Evolutionary conservation across 148 eudicot genomes (phyloP).

Genomic region (Chenopodium quinoa): DNA sequence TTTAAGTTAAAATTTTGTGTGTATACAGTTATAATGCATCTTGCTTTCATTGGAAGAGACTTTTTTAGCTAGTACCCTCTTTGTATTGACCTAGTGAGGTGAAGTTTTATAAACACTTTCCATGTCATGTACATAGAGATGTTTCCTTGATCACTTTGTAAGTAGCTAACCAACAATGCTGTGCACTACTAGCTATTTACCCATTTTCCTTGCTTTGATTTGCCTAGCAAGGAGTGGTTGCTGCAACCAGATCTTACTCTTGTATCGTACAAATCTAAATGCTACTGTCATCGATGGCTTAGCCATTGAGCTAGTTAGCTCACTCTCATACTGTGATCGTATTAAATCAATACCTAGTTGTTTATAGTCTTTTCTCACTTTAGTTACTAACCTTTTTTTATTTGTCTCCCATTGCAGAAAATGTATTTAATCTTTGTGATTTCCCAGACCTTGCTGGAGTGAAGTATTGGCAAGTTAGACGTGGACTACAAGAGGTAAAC

Average conservation of each 20-base stretch:
- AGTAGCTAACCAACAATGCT: neutral
- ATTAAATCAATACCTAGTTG: neutral
- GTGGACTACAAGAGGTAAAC: conserved; percentile 74
- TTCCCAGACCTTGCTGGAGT: conserved; percentile 67
- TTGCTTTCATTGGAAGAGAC: neutral
- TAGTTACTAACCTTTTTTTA: neutral
- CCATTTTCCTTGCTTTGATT: neutral
- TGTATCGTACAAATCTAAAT: too few species aligned
- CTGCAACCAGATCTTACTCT: too few species aligned
- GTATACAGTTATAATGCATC: neutral
- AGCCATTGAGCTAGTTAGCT: neutral
- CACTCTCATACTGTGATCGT: neutral
- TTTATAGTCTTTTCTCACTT: neutral
- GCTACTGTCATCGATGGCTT: too few species aligned
- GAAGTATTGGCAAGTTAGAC: conserved; percentile 66
- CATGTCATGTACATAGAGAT: neutral
- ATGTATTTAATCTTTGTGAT: conserved; percentile 78
- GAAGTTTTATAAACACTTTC: neutral
- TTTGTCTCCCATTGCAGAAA: conserved; percentile 54
- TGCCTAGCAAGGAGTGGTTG: neutral
- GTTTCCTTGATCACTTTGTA: neutral
- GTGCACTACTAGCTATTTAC: neutral
- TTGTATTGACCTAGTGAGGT: neutral
- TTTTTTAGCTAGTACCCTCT: neutral
- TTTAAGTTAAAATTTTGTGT: neutral